A percentile compares a stretch with the other conserved stretches of the same genome.
These are phyloP conservation scores for Stagonosporopsis vannaccii DNA, from an alignment of 2,329 filamentous ascomycete genomes.

Conservation along the genomic window DNA sequence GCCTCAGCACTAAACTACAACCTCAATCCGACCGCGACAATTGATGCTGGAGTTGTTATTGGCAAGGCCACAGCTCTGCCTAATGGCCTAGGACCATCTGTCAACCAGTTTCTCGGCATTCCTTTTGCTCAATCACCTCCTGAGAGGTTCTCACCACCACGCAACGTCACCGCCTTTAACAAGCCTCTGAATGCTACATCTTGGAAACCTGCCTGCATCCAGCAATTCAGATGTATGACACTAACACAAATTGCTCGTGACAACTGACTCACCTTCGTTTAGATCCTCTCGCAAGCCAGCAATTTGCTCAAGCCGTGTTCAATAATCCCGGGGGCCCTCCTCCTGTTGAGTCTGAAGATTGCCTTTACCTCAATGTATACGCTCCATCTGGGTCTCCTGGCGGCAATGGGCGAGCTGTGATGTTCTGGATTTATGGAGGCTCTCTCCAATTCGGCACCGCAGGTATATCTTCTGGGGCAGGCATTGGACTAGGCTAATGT, in stretches of 20 bases:
- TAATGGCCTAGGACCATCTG: constrained; percentile 21
- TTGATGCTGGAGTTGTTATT: constrained; percentile 33
- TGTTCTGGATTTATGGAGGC: constrained; percentile 46
- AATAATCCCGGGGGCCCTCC: constrained; percentile 28
- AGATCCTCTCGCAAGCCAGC: constrained; percentile 29
- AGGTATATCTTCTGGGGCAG: constrained; percentile 5
- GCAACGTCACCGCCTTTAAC: constrained; percentile 21
- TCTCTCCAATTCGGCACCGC: constrained; percentile 34
- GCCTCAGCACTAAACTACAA: constrained; percentile 2
- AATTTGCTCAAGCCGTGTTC: constrained; percentile 27
- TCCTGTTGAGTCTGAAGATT: constrained; percentile 48
- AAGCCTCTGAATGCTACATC: constrained; percentile 25
- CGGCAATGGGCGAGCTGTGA: constrained; percentile 30
- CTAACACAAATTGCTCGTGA: not conserved
- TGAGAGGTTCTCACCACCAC: constrained; percentile 33
- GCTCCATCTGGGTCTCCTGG: constrained; percentile 33
- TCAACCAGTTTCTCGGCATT: constrained; percentile 43
- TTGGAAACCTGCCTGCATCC: constrained; percentile 34
- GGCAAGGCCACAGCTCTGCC: constrained; percentile 38
- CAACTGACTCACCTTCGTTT: not conserved
- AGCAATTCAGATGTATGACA: constrained; percentile 33
- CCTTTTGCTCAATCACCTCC: constrained; percentile 40
- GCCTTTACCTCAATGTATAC: constrained; percentile 51
- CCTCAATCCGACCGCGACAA: constrained; percentile 32
- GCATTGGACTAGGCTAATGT: not conserved